A percentile compares a stretch with the other conserved stretches of the same genome.
Conservation (phyloP, 495 filamentous ascomycete genomes). For the Neurospora sp. region DNA sequence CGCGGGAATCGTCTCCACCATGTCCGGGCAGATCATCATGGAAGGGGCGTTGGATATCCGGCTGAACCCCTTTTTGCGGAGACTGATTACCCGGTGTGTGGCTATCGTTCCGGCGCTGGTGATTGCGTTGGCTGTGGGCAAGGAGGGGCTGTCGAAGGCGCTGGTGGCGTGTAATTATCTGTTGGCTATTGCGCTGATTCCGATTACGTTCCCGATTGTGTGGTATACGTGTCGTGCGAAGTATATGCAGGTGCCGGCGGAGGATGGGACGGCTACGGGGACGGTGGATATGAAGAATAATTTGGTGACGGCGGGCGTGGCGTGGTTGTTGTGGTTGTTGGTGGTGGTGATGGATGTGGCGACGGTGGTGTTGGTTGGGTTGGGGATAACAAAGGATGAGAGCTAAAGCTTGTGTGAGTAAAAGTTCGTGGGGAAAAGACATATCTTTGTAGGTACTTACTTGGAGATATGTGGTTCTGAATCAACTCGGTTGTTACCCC, state of each 20-base stretch:
- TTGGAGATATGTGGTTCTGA: too few species aligned
- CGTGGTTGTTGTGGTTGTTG: constrained; percentile 11
- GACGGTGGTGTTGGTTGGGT: constrained; percentile 9
- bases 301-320: neutral
- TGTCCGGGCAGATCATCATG: constrained; percentile 48
- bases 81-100: constrained; percentile 47
- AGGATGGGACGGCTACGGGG: neutral
- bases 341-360: constrained; percentile 14
- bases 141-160: constrained; percentile 29
- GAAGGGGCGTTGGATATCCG: constrained; percentile 46
- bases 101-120: constrained; percentile 69
- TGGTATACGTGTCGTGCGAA: constrained; percentile 32
- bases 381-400: constrained; percentile 9
- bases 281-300: constrained; percentile 8
- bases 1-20: constrained; percentile 50
- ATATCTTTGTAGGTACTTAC: too few species aligned
- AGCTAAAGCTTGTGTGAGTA: neutral
- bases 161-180: constrained; percentile 35
- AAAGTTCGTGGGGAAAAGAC: too few species aligned
- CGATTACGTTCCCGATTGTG: constrained; percentile 37
- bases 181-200: constrained; percentile 34
- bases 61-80: constrained; percentile 38
- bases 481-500: too few species aligned
- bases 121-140: constrained; percentile 62
- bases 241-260: constrained; percentile 33